A percentile compares a stretch with the other conserved stretches of the same genome.
Evolutionary conservation across 108 stramenopile species (phyloP).

Genomic region (Nitzschia sp.): DNA sequence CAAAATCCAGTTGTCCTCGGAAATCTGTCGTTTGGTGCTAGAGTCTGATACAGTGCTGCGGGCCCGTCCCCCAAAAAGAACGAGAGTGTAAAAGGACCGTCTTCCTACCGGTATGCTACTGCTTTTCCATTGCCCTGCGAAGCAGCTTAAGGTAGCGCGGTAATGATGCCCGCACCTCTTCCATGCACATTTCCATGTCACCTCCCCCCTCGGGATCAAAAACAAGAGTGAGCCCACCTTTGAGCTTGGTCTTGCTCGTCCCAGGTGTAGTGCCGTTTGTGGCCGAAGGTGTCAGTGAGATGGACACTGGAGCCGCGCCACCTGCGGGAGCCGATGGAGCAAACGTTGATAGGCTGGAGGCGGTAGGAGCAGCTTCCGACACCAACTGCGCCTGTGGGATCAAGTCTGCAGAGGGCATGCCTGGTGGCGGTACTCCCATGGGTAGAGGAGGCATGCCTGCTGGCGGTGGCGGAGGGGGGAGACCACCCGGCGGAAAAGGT

Average conservation of each 20-base stretch:
- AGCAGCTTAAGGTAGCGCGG: constrained; percentile 45
- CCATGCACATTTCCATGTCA: constrained; percentile 52
- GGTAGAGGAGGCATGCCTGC: constrained; percentile 32
- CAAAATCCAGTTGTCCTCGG: no score
- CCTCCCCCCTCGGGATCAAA: constrained; percentile 39
- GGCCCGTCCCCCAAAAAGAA: no score
- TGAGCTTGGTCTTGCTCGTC: constrained; percentile 44
- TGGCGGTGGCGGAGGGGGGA: constrained; percentile 34
- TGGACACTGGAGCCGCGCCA: constrained; percentile 7
- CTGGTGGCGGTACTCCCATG: constrained; percentile 7
- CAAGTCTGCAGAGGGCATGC: constrained; percentile 50
- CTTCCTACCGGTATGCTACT: no score
- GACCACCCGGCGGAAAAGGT: constrained; percentile 37
- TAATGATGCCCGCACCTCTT: constrained; percentile 50
- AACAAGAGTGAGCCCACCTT: constrained; percentile 55
- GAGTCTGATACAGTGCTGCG: no score
- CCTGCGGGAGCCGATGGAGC: background rate
- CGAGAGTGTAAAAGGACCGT: no score
- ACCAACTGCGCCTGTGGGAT: constrained; percentile 77
- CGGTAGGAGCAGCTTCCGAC: constrained; percentile 51
- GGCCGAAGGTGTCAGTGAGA: constrained; percentile 24
- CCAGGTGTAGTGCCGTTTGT: background rate
- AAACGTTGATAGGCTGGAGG: constrained; percentile 44
- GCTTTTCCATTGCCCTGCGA: constrained; percentile 5
- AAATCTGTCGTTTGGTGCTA: no score